phyloP scores from a whole-genome alignment of 2,329 filamentous ascomycete genomes.

The Fusarium subglutinans region DNA sequence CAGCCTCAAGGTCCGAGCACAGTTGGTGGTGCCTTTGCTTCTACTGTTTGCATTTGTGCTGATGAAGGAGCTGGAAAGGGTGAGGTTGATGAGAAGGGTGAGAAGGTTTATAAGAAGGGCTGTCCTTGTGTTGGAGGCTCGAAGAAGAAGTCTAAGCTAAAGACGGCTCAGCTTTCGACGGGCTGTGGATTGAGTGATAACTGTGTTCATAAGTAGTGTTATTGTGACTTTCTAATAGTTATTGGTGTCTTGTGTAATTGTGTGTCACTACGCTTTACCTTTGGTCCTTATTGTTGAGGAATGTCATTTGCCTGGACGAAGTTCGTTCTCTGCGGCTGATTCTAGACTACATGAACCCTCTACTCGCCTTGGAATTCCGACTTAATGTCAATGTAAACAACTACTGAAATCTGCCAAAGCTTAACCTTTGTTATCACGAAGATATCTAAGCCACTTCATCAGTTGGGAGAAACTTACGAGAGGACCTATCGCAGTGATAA shows the following conservation, averaged over 20 bases:
- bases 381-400: rapidly evolving
- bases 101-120: not conserved
- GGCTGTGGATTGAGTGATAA: not conserved
- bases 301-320: too few species aligned
- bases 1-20: not conserved
- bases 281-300: rapidly evolving
- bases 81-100: not conserved
- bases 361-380: rapidly evolving
- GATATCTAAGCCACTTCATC: rapidly evolving
- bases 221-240: not conserved
- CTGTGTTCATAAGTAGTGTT: not conserved
- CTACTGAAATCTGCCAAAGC: rapidly evolving
- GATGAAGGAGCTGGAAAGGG: not conserved
- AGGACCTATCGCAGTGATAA: not conserved
- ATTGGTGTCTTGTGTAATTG: rapidly evolving
- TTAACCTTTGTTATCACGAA: rapidly evolving
- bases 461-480: not conserved
- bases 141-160: not conserved
- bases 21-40: not conserved
- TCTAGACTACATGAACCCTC: too few species aligned
- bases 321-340: not conserved
- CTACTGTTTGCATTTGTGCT: not conserved
- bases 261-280: rapidly evolving
- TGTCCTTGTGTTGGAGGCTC: not conserved
- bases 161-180: not conserved